A percentile compares a stretch with the other conserved stretches of the same genome.
These are phyloP conservation scores for Brassica cretica DNA, from an alignment of 345 rosid species.

Conservation along the genomic window DNA sequence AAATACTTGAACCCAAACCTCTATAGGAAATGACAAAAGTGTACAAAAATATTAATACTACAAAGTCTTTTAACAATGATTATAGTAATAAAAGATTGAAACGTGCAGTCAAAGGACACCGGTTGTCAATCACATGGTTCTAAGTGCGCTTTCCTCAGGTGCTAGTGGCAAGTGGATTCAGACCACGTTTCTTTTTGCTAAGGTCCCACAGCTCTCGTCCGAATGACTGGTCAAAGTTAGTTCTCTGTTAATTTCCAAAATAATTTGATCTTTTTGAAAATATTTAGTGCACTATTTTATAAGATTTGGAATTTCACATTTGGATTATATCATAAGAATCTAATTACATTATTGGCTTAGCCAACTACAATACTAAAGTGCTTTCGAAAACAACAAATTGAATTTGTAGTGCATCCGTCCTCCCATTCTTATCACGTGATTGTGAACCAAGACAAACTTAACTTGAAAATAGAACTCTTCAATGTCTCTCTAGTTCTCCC, in stretches of 20 bases:
- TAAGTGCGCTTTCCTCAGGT: constrained; percentile 29
- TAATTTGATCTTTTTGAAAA: not conserved
- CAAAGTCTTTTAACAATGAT: not conserved
- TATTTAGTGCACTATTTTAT: not conserved
- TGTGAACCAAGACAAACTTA: not conserved
- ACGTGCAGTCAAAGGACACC: constrained; percentile 45
- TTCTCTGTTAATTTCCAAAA: constrained; percentile 2
- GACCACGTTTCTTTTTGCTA: constrained; percentile 23
- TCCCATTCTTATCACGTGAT: not conserved
- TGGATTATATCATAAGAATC: not conserved
- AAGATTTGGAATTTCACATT: not conserved
- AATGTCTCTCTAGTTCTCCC: not conserved
- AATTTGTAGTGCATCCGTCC: not conserved
- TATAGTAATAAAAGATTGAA: not conserved
- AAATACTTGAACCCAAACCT: not conserved
- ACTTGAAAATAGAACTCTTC: not conserved
- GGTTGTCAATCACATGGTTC: constrained; percentile 61
- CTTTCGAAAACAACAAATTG: not conserved
- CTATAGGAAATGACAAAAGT: constrained; percentile 14
- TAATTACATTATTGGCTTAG: not conserved
- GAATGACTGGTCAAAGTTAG: constrained; percentile 36
- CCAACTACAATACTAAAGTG: not conserved
- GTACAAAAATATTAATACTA: not conserved
- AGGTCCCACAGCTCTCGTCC: not conserved
- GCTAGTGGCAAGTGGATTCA: constrained; percentile 37